A percentile compares a stretch with the other conserved stretches of the same genome.
Evolutionary conservation across 1,284 basidiomycete genomes (phyloP).

Genomic region (Puccinia coronata): DNA sequence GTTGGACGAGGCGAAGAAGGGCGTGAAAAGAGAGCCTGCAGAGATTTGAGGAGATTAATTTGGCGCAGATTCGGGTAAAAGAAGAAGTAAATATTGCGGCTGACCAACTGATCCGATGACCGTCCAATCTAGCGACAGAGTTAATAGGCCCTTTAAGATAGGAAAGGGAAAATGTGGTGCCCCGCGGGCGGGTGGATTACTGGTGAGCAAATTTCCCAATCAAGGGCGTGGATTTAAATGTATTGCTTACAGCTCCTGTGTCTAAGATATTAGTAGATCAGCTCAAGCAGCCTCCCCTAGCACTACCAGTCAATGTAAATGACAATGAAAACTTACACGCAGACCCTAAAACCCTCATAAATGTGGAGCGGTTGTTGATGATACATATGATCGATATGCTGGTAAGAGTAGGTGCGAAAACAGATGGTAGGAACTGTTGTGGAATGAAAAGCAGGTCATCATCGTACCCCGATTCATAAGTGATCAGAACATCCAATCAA

Average conservation of each 20-base stretch:
- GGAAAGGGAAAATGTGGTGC: not conserved
- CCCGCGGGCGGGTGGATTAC: not conserved
- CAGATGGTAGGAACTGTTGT: constrained; percentile 56
- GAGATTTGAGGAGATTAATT: not conserved
- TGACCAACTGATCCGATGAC: constrained; percentile 46
- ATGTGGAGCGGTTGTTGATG: constrained; percentile 53
- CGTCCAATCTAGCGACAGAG: constrained; percentile 44
- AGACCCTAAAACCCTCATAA: constrained; percentile 49
- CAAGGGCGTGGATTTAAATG: not conserved
- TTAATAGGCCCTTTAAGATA: constrained; percentile 36
- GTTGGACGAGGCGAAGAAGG: constrained; percentile 45
- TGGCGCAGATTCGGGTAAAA: not conserved
- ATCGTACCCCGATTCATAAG: not conserved
- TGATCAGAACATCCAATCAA: not conserved
- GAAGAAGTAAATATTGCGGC: not conserved
- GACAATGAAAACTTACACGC: constrained; percentile 25
- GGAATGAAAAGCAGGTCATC: not conserved
- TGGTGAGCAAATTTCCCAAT: not conserved
- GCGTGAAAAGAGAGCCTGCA: constrained; percentile 44
- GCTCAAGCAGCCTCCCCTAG: not conserved
- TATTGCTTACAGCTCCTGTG: constrained; percentile 43
- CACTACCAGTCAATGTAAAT: not conserved
- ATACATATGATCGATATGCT: constrained; percentile 58
- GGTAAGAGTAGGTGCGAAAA: constrained; percentile 57
- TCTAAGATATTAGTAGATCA: not conserved